Conservation (phyloP, 176 grass and related monocot species). For the Carex kokanica region DNA sequence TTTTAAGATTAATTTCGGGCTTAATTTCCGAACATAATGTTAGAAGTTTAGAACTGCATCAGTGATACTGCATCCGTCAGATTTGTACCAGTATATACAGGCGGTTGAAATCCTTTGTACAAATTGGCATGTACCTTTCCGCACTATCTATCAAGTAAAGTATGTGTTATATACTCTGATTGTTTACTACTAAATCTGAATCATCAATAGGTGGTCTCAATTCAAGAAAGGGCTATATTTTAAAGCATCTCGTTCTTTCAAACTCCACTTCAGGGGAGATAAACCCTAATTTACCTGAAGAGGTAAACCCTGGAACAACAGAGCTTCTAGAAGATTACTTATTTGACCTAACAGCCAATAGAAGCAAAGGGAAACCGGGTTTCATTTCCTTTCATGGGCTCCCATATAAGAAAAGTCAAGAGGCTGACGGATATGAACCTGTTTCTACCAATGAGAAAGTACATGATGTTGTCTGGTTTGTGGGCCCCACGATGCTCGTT, state of each 20-base stretch:
- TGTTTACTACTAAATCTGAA: not conserved
- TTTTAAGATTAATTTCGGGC: not conserved
- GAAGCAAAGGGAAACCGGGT: conserved; percentile 60
- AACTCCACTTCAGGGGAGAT: conserved; percentile 43
- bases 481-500: conserved; percentile 82
- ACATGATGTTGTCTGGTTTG: conserved; percentile 68
- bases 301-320: conserved; percentile 21
- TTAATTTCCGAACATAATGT: not conserved
- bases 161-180: not conserved
- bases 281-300: not conserved
- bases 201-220: conserved; percentile 16
- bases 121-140: not conserved
- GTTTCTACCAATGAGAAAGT: conserved; percentile 31
- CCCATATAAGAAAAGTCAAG: conserved; percentile 24
- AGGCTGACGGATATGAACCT: not conserved
- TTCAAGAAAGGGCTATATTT: conserved; percentile 29
- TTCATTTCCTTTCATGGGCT: conserved; percentile 65
- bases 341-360: conserved; percentile 22
- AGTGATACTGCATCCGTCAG: not conserved
- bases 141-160: not conserved
- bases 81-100: not conserved
- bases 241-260: conserved; percentile 21
- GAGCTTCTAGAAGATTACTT: conserved; percentile 31
- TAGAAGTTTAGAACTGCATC: not conserved
- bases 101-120: not conserved